Base-by-base conservation (phyloP, 2,329 filamentous ascomycete species). In the Colletotrichum shisoi region DNA sequence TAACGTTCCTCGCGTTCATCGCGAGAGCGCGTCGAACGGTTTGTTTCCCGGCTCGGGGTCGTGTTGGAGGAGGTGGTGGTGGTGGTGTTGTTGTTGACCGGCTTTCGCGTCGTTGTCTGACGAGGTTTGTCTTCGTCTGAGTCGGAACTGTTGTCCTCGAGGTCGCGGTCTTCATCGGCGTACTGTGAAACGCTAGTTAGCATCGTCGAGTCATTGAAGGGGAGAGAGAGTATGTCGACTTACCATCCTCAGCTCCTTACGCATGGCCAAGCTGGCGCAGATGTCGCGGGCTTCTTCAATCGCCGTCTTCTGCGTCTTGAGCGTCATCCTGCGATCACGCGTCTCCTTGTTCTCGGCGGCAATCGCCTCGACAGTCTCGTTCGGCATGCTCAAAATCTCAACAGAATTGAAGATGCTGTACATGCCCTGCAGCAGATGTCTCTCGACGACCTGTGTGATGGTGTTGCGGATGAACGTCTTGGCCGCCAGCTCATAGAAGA, bases 261-360 rank as follows among this genome's bases (percentile, higher is more conserved):
- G 77, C 83, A 85, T 84, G 8, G 83, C 83, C 17, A 85, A 75
- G 63, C 77, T 79, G 48, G 82, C 82, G 68, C 83, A 84, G 24
- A 84, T 80, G 56, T 79, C 80, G 59, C 79, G 79, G 34, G 82
- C 82, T 68, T 84, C 82, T 48, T 84, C 81, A 57, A 84, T 84
- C 1, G 82, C 81, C 69, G 78, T 76, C 76, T 82, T 83, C 72
- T 84, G 82, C 19, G 73, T 71, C 74, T 82, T 83, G 60, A 85
- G 77, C 0, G 79, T 76, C 69, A 80, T 75, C 58, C 83, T 79
- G n/a, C 81, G 76, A 37, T 85, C 82, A 4, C 83, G 76, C 0
- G 82, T 84, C 74, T 83, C 81, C 76, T 83, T 83, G 72, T 84
- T 84, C 75, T 85, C 83, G 1, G 82, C 82, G 0, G 82, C 82